Evolutionary conservation across 768 basidiomycete species (phyloP).

Genomic region (Lactarius trivialis): DNA sequence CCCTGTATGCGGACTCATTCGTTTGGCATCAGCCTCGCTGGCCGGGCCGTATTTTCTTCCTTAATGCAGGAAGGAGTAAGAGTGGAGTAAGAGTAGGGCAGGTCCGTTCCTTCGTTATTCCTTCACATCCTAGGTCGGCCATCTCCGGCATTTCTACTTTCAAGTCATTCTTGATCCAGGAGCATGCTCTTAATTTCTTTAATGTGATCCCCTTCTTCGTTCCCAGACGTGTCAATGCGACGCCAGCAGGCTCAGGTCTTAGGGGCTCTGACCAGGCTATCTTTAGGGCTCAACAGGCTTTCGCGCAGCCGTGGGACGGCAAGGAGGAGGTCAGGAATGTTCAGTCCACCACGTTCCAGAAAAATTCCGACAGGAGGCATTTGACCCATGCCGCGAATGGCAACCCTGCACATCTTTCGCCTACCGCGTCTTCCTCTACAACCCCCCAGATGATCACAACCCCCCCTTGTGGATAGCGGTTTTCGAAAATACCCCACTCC

Average conservation of each 20-base stretch:
- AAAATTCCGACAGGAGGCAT: not conserved
- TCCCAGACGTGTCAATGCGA: not conserved
- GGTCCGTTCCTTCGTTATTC: not conserved
- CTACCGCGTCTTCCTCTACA: not conserved
- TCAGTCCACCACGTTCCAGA: not conserved
- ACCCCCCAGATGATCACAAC: not conserved
- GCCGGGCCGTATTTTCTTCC: not conserved
- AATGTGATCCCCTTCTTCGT: not conserved
- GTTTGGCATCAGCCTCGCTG: not conserved
- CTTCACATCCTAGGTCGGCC: not conserved
- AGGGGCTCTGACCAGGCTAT: not conserved
- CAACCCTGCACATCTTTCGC: not conserved
- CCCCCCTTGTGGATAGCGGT: not conserved
- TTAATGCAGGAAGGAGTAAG: not conserved
- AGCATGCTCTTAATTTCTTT: not conserved
- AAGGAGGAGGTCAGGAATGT: not conserved
- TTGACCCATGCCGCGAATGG: not conserved
- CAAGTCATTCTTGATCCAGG: not conserved
- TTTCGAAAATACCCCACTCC: not conserved
- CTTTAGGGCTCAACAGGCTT: not conserved
- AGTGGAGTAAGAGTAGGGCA: not conserved
- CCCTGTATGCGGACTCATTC: not conserved
- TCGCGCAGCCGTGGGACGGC: not conserved
- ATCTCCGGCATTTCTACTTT: not conserved
- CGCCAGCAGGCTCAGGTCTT: not conserved